Percentiles rank a stretch among this genome's conserved stretches.
Evolutionary conservation across 2,329 filamentous ascomycete species (phyloP).

Genomic region (Ustulina deusta): DNA sequence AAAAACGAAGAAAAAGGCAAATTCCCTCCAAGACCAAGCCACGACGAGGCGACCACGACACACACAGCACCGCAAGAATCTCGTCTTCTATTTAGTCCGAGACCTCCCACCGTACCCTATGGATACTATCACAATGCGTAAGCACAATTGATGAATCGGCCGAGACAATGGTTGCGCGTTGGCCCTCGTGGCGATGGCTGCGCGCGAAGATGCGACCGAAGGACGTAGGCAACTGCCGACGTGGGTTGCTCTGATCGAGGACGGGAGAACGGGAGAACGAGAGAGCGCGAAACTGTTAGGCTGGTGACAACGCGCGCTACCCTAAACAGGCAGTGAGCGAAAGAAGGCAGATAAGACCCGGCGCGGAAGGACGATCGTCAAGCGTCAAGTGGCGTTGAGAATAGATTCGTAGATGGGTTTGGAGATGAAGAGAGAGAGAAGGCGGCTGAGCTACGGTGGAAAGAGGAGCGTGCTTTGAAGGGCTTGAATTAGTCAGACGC

Average conservation of each 20-base stretch:
- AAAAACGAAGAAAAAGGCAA: conserved; percentile 46
- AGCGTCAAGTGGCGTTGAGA: conserved; percentile 7
- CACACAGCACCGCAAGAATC: conserved; percentile 45
- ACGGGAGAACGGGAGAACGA: neutral
- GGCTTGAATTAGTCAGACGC: conserved; percentile 39
- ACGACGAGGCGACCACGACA: conserved; percentile 35
- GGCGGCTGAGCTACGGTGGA: conserved; percentile 15
- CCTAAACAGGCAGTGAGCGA: neutral
- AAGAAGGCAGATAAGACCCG: neutral
- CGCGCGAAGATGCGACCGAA: conserved; percentile 29
- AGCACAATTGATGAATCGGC: conserved; percentile 39
- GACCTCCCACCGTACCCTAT: conserved; percentile 48
- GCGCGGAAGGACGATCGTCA: conserved; percentile 7
- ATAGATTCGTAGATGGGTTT: conserved; percentile 12
- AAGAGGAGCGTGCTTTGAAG: conserved; percentile 35
- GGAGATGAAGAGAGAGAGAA: conserved; percentile 20
- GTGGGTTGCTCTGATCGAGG: conserved; percentile 3
- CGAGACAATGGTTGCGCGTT: conserved; percentile 39
- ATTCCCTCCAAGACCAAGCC: conserved; percentile 47
- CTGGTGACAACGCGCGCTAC: conserved; percentile 1
- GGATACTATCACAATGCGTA: conserved; percentile 43
- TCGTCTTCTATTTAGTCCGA: conserved; percentile 47
- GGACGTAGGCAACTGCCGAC: neutral
- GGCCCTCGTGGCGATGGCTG: conserved; percentile 26
- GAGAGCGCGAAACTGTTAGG: neutral